Conservation (phyloP, 2,329 filamentous ascomycete genomes). For the Metarhizium rileyi region DNA sequence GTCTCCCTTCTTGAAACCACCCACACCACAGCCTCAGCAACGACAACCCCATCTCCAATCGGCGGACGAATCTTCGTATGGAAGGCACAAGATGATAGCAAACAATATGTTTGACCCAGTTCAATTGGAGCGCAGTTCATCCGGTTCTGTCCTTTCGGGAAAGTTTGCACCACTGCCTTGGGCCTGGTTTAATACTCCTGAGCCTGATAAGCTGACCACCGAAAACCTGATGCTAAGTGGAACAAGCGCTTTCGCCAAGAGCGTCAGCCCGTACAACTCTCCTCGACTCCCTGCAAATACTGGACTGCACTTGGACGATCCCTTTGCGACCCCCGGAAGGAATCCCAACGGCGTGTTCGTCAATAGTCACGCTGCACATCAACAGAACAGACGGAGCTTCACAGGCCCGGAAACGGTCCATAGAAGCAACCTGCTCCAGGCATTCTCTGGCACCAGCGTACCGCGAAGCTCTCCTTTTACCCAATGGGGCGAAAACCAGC, state of each 20-base stretch:
- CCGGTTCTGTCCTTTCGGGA: slow-evolving; percentile 17
- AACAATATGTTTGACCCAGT: slow-evolving; percentile 39
- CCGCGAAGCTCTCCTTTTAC: slow-evolving; percentile 22
- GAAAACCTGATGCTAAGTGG: slow-evolving; percentile 9
- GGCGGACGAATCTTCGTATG: slow-evolving; percentile 39
- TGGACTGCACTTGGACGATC: slow-evolving; percentile 18
- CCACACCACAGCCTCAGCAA: slow-evolving; percentile 29
- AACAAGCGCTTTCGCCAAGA: slow-evolving; percentile 17
- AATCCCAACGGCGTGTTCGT: slow-evolving; percentile 5
- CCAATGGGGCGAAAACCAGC: slow-evolving; percentile 18
- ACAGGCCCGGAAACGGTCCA: slow-evolving; percentile 21
- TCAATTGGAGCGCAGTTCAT: slow-evolving; percentile 22
- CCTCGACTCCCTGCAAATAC: slow-evolving; percentile 10
- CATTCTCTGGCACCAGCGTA: slow-evolving; percentile 18
- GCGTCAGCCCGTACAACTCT: slow-evolving; percentile 16
- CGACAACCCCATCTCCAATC: slow-evolving; percentile 18
- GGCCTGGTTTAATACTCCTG: slow-evolving; percentile 36
- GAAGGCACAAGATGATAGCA: slow-evolving; percentile 42
- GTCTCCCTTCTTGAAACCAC: slow-evolving; percentile 37
- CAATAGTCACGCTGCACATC: background rate
- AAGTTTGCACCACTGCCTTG: slow-evolving; percentile 36
- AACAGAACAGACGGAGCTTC: slow-evolving; percentile 2
- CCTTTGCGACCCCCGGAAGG: slow-evolving; percentile 20
- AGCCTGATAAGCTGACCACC: slow-evolving; percentile 17
- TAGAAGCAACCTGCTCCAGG: slow-evolving; percentile 25